Evolutionary conservation across 1,284 basidiomycete genomes (phyloP), one percentile per base, ranked within the genome.

Genomic region (Golubevia pallescens): DNA sequence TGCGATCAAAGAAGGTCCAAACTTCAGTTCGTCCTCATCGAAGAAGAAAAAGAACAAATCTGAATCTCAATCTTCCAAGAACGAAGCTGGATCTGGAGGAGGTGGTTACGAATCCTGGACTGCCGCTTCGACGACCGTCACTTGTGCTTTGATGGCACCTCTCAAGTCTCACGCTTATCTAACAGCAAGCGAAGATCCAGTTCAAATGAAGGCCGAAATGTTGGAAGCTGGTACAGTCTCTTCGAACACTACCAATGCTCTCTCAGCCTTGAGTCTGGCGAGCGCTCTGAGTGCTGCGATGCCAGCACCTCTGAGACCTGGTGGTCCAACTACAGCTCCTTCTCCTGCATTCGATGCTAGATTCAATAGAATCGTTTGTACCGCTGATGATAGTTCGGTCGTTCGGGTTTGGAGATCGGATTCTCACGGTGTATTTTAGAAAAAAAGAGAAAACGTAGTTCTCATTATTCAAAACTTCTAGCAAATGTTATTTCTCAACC

Each of bases 91-190:
- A 48, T 54, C 23, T 53, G 4, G 57, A 58, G 42, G 57, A 58
- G 58, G 38, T 58, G 19, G 42, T 48, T 38, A 67, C 23, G 69
- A 68, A 58, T 69, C 61, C 14, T 80, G 71, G 70, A 61, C 61
- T 14, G 76, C 77, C 1, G 66, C 62, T 3, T 42, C 70, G 1
- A 70, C 74, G 20, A 70, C 65, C 6, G 68, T 80, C 4, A 66
- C 76, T 1, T 74, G 74, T 58, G 74, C 77, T 8, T 57, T 78
- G 48, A 69, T 80, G 23, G 77, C 77, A 0, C 77, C 77, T 1
- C 38, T 61, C 0, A 59, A 62, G 1, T 73, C 77, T n/a, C 59
- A 58, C 19, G 53, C 57, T 5, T 23, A 69, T 48, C 62, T 80
- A 3, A 64, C 57, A 2, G 7, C 57, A 4, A 63, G 72, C 4